Evolutionary conservation across 768 basidiomycete genomes (phyloP).

Genomic region (Xerocomellus amylosporus): DNA sequence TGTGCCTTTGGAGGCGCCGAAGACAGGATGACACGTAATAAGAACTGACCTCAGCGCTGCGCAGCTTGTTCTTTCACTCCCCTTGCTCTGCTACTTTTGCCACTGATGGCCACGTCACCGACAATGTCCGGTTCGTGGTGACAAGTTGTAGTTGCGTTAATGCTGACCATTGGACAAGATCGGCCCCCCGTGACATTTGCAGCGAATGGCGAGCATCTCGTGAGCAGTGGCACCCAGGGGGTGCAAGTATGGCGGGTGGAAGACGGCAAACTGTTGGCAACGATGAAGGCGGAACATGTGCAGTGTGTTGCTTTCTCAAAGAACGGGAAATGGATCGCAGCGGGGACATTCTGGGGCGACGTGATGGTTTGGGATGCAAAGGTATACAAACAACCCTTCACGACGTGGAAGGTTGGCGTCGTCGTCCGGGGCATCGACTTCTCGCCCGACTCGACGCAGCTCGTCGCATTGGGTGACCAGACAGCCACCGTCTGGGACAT

Average conservation of each 20-base stretch:
- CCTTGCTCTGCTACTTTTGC: no score
- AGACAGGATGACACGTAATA: no score
- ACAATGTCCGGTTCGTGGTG: no score
- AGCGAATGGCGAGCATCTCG: background rate
- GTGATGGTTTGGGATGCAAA: background rate
- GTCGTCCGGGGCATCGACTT: background rate
- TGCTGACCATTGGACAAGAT: no score
- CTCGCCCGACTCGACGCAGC: slow-evolving; percentile 2
- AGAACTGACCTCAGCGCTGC: no score
- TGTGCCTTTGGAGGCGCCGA: no score
- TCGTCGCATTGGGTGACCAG: background rate
- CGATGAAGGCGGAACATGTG: background rate
- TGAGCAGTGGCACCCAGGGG: background rate
- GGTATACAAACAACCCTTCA: background rate
- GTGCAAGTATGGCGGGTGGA: background rate
- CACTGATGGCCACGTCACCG: background rate
- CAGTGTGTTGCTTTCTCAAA: background rate
- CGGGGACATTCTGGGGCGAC: background rate
- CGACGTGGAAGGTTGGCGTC: no score
- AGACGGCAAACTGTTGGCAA: background rate
- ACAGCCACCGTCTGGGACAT: background rate
- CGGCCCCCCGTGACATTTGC: background rate
- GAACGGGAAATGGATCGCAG: background rate
- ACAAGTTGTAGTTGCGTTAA: no score
- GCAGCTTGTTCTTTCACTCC: no score